Conservation (phyloP, 768 basidiomycete species). For the Leccinum obscurum region DNA sequence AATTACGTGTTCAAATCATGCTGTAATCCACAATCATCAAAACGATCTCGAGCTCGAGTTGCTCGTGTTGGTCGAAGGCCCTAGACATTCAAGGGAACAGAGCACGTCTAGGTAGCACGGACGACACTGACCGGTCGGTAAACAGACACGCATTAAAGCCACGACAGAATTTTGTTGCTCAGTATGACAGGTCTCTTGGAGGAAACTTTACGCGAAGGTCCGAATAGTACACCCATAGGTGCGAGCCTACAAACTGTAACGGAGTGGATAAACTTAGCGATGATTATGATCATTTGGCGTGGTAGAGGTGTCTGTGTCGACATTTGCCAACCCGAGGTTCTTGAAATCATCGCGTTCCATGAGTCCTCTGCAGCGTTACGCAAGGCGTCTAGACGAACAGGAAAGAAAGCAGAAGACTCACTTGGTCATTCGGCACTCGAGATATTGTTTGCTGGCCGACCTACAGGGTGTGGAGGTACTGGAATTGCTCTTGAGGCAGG, state of each 20-base stretch:
- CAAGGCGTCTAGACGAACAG: constrained; percentile 5
- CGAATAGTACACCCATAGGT: constrained; percentile 1
- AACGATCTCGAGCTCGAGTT: not conserved
- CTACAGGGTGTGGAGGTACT: constrained; percentile 78
- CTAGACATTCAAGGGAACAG: constrained; percentile 4
- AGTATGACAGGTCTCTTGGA: constrained; percentile 1
- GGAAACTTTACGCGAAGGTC: constrained; percentile 1
- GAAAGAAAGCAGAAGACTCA: constrained; percentile 37
- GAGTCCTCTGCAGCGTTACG: constrained; percentile 55
- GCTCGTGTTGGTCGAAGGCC: not conserved
- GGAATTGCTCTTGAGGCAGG: constrained; percentile 70
- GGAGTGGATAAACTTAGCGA: constrained; percentile 2
- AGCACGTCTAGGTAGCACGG: not conserved
- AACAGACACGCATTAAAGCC: not conserved
- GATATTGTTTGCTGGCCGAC: constrained; percentile 69
- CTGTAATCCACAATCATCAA: not conserved
- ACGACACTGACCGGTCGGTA: constrained; percentile 5
- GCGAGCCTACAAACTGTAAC: not conserved
- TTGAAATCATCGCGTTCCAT: constrained; percentile 89
- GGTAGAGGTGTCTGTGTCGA: constrained; percentile 28
- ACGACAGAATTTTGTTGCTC: not conserved
- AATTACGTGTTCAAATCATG: not conserved
- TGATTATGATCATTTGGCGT: constrained; percentile 6
- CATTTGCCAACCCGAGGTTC: constrained; percentile 74
- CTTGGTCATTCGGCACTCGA: constrained; percentile 90